Percentiles rank a stretch among this genome's conserved stretches.
Conservation (phyloP, 192 early-diverging fungal genomes). For the Entomortierella parvispora region DNA sequence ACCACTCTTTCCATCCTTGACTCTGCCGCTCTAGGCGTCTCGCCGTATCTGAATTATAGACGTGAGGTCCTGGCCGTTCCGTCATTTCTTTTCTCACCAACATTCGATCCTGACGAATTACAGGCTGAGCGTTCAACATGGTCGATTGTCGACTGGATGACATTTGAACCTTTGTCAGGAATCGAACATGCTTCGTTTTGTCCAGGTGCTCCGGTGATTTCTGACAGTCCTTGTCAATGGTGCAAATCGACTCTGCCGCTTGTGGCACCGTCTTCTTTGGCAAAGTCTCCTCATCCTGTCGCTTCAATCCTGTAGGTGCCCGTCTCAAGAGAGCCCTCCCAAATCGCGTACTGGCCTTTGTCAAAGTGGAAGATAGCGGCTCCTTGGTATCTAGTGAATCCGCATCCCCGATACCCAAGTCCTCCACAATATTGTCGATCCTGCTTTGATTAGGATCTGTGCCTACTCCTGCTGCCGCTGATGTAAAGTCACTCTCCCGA, state of each 20-base stretch:
- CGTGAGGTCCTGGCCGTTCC: conserved; percentile 39
- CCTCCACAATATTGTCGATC: background rate
- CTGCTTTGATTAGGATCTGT: conserved; percentile 7
- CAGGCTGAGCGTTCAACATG: conserved; percentile 7
- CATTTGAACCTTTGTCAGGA: conserved; percentile 44
- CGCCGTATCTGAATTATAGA: conserved; percentile 34
- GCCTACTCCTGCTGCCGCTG: background rate
- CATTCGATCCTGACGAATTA: conserved; percentile 44
- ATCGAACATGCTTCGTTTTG: conserved; percentile 34
- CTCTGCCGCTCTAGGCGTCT: conserved; percentile 31
- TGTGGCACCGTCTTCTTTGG: background rate
- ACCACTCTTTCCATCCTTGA: conserved; percentile 46
- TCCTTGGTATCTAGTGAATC: conserved; percentile 1
- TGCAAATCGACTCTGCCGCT: conserved; percentile 14
- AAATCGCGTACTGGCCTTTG: conserved; percentile 24
- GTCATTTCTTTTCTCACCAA: conserved; percentile 40
- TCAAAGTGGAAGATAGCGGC: conserved; percentile 7
- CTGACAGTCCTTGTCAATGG: conserved; percentile 31
- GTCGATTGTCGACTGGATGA: conserved; percentile 21
- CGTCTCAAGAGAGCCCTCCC: conserved; percentile 16
- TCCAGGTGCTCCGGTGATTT: background rate
- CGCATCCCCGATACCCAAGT: background rate
- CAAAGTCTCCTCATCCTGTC: background rate
- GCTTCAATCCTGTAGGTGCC: conserved; percentile 27
- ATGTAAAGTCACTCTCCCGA: background rate